These are phyloP conservation scores for Orbilia quercus DNA, from an alignment of 2,329 filamentous ascomycete species.

Conservation along the genomic window DNA sequence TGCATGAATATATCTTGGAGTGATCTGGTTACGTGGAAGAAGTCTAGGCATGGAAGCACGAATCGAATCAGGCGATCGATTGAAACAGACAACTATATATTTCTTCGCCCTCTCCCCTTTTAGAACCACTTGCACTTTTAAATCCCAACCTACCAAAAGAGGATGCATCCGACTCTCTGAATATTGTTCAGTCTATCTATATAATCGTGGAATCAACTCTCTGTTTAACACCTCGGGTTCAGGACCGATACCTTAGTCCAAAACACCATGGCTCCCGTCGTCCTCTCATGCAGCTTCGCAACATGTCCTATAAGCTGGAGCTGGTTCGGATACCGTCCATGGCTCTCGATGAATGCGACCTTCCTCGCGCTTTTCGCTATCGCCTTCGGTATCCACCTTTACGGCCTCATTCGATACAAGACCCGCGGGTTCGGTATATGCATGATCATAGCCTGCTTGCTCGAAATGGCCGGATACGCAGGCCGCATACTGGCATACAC, in stretches of 20 bases:
- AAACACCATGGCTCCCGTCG: conserved; percentile 1
- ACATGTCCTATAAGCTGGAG: conserved; percentile 62
- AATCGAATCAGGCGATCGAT: too few relatives aligned
- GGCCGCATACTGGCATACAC: conserved; percentile 70
- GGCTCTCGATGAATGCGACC: conserved; percentile 68
- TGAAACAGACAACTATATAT: too few relatives aligned
- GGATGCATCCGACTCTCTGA: too few relatives aligned
- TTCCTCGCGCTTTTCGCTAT: conserved; percentile 68
- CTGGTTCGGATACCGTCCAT: conserved; percentile 69
- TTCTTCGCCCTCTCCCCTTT: too few relatives aligned
- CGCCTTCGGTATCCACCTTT: conserved; percentile 59
- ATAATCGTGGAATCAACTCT: too few relatives aligned
- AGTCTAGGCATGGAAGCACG: too few relatives aligned
- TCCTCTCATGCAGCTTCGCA: conserved; percentile 61
- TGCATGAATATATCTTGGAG: too few relatives aligned
- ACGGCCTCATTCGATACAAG: conserved; percentile 32
- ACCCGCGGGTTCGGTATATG: conserved; percentile 59
- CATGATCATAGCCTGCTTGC: conserved; percentile 58
- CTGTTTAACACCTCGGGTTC: not conserved
- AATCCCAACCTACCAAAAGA: too few relatives aligned
- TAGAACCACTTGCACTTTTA: not conserved
- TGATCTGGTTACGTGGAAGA: too few relatives aligned
- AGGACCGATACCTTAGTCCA: not conserved
- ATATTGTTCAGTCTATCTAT: too few relatives aligned
- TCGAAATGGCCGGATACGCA: conserved; percentile 68